Evolutionary conservation across 208 protist species (phyloP), one percentile per base, ranked within the genome.

Genomic region (Strigomonas galati): DNA sequence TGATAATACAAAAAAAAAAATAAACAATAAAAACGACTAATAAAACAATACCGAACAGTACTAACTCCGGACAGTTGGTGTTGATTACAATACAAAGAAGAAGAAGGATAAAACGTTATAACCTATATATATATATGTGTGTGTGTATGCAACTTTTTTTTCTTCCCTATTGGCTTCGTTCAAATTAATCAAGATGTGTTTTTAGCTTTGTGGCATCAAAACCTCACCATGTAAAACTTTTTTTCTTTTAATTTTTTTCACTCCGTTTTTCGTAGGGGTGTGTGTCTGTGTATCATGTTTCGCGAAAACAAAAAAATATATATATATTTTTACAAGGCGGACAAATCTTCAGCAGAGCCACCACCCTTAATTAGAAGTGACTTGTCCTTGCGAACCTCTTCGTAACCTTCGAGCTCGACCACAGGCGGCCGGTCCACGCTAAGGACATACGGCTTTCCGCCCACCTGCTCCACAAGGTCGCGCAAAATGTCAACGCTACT

Each of bases 301-400:
- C n/a, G n/a, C n/a, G n/a, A n/a, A n/a, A n/a, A n/a, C n/a, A n/a
- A n/a, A n/a, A n/a, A 4, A 54, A 4, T 30, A 14, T 9, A 28
- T 9, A 54, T 31, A 10, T 7, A 12, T 28, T 10, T 14, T 49
- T 77, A 87, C 44, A 78, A 24, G 9, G 76, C 46, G 17, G 76
- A 73, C 5, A 87, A 72, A 30, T 86, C 80, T 3, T 67, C 62
- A 37, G 57, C 72, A 35, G 82, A 87, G 7, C 72, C 57, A 0
- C 76, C 71, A n/a, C n/a, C n/a, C 66, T 77, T 75, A 65, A 92
- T 89, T 17, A 86, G 70, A 58, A 89, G 86, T 19, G 78, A 69
- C 24, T 82, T 62, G 28, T 78, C 69, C 12, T 71, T 49, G 9
- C 62, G 69, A 3, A 63, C 48, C 21, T 69, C 60, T 46, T 79